Evolutionary conservation across 768 basidiomycete species (phyloP).

Genomic region (Lactarius hengduanensis): DNA sequence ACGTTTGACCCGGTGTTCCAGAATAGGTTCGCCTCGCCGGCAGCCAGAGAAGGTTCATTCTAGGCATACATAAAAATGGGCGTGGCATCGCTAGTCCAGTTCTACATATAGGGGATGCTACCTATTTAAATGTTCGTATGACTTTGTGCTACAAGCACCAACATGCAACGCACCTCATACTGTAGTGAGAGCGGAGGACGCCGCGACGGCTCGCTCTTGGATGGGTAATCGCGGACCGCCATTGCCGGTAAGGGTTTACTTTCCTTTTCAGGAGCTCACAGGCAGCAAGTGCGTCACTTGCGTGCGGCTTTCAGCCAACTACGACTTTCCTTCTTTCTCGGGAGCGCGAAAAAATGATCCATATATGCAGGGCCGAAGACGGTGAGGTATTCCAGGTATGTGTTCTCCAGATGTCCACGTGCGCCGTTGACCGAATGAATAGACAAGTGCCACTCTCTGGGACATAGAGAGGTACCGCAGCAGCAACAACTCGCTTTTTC

Average conservation of each 20-base stretch:
- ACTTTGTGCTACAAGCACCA: background rate
- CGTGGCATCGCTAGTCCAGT: slow-evolving; percentile 50
- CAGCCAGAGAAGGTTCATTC: slow-evolving; percentile 69
- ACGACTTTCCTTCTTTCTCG: slow-evolving; percentile 2
- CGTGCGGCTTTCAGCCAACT: slow-evolving; percentile 3
- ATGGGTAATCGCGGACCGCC: slow-evolving; percentile 6
- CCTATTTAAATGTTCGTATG: slow-evolving; percentile 35
- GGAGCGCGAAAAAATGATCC: slow-evolving; percentile 34
- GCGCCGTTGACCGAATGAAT: slow-evolving; percentile 12
- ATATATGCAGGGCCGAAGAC: slow-evolving; percentile 44
- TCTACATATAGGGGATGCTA: slow-evolving; percentile 60
- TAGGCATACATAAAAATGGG: slow-evolving; percentile 71
- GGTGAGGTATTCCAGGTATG: slow-evolving; percentile 40
- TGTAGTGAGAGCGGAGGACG: slow-evolving; percentile 2
- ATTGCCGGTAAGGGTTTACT: background rate
- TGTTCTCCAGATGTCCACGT: background rate
- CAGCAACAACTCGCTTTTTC: background rate
- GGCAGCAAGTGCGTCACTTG: slow-evolving; percentile 4
- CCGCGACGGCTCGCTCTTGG: slow-evolving; percentile 3
- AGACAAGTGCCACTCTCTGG: slow-evolving; percentile 64
- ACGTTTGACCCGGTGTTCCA: slow-evolving; percentile 58
- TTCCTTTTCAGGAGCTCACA: slow-evolving; percentile 24
- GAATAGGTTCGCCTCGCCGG: slow-evolving; percentile 59
- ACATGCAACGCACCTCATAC: slow-evolving; percentile 40
- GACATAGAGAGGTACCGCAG: slow-evolving; percentile 69